These are phyloP conservation scores for Tulasnella sp. DNA, from an alignment of 768 basidiomycete species.

Conservation along the genomic window DNA sequence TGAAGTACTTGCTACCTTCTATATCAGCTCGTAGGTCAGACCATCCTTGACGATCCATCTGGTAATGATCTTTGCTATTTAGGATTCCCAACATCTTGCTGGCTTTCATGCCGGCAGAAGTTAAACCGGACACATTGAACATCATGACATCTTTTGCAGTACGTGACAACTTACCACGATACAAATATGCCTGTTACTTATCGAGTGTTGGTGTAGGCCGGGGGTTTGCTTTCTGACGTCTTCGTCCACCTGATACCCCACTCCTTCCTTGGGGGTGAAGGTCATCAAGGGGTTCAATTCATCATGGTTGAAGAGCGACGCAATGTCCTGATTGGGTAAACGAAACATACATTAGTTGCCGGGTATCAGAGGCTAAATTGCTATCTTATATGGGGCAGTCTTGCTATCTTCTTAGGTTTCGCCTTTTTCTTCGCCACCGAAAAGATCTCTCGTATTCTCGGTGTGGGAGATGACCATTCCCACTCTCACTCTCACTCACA, in stretches of 20 bases:
- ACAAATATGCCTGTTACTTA: neutral
- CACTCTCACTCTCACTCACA: constrained; percentile 45
- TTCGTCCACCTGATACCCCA: constrained; percentile 87
- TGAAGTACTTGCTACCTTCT: constrained; percentile 76
- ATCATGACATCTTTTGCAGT: constrained; percentile 92
- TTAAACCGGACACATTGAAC: constrained; percentile 71
- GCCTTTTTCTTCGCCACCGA: constrained; percentile 89
- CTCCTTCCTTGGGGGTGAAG: constrained; percentile 80
- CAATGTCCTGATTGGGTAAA: constrained; percentile 79
- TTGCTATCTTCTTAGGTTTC: constrained; percentile 77
- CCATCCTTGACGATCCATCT: constrained; percentile 17
- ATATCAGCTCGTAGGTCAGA: constrained; percentile 79
- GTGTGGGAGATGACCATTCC: constrained; percentile 38
- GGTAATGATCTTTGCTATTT: constrained; percentile 17
- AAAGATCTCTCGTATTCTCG: constrained; percentile 73
- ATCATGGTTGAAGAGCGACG: constrained; percentile 82
- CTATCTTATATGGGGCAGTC: constrained; percentile 28
- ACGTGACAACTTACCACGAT: constrained; percentile 27
- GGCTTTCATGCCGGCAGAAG: constrained; percentile 82
- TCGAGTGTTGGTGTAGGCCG: constrained; percentile 41
- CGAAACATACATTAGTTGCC: neutral
- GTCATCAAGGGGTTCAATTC: constrained; percentile 56
- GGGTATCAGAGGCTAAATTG: constrained; percentile 5
- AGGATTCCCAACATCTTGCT: constrained; percentile 92
- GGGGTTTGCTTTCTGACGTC: constrained; percentile 84